Base-by-base conservation (phyloP, 2,329 filamentous ascomycete species). In the Nigrospora oryzae region DNA sequence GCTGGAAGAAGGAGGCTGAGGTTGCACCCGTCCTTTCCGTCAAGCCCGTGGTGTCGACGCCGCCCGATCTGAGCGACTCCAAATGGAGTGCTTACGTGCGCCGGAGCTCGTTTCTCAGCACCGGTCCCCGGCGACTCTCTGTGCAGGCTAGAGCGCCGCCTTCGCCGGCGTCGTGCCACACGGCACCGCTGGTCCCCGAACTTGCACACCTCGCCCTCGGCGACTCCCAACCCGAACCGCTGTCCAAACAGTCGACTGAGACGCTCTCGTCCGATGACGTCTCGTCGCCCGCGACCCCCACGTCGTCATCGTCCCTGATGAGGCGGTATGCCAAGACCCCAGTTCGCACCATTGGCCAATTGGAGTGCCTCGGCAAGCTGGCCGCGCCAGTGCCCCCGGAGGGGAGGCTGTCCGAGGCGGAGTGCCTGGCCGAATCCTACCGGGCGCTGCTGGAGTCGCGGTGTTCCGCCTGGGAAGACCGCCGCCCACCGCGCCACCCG, bases 301-400 rank as follows among this genome's bases (percentile, higher is more conserved):
- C 53, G 3, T 37, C 44, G 3, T 43, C 56, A n/a, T 52, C 58
- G 2, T 44, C 49, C 3, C 44, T 51, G 6, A 62, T 60, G 7
- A 66, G 71, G 45, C 66, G 69, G 30, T 69, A 69, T 42, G 70
- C 72, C 35, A 77, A 76, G 56, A 77, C 73, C 2, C 74, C 73
- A 0, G 69, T 76, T 17, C 65, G 65, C 36, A 61, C 62, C 11
- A 71, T 77, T 46, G 72, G 72, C 13, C 73, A 77, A 51, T 61
- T 74, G 2, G 74, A 77, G 59, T 59, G 7, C 46, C 13, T 49
- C 54, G 19, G 46, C 48, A 38, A 46, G 54, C 39, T 51, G 57
- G 8, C 49, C 53, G 4, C 53, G 51, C 11, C 49, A 50, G 3
- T 48, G 57, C 4, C 58, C 57, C 32, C 65, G 66, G 50, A 36